Base-by-base conservation (phyloP, 1,284 basidiomycete genomes). In the Gymnopus androsaceus region DNA sequence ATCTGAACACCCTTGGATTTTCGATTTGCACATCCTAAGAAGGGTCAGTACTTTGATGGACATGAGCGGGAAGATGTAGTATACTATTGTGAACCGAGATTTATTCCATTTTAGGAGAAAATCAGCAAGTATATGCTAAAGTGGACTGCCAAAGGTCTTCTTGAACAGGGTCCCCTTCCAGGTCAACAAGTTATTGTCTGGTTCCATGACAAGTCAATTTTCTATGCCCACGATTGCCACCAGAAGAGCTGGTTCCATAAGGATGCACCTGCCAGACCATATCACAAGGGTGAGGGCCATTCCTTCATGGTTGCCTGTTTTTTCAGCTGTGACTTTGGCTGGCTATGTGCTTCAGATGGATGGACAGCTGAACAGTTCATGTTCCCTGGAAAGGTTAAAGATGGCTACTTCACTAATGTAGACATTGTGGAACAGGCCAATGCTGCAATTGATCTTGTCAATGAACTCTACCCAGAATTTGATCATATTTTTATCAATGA, bases 401-500 rank as follows among this genome's bases (percentile, higher is more conserved):
- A 73, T 50, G 67, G 70, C 0, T 74, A 70, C 40, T 69, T 70
- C 40, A 58, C 56, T 2, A 65, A 61, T 54, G 59, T 60, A 6
- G 50, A 67, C 6, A 64, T 72, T 28, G 8, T 64, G 8, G 8
- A 56, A n/a, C 69, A 69, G 45, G 58, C 58, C 9, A 19, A 61
- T 17, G 17, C 45, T 8, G 69, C 69, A 9, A 73, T 73, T 49
- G 59, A 67, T 9, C 63, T 74, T 30, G 37, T 71, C 2, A 8
- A 60, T 12, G 51, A 66, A 17, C 28, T 62, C 31, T 71, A 65
- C 41, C 68, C 67, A 0, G 37, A 67, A 36, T 51, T 62, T n/a
- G 53, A 68, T 1, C 70, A 71, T 61, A 40, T 69, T 34, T 64
- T 74, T 19, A 48, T 72, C n/a, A 73, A 66, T 55, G 67, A 75